A percentile compares a stretch with the other conserved stretches of the same genome.
Evolutionary conservation across 257 asterid species (phyloP).

Genomic region (Oldenlandia corymbosa): DNA sequence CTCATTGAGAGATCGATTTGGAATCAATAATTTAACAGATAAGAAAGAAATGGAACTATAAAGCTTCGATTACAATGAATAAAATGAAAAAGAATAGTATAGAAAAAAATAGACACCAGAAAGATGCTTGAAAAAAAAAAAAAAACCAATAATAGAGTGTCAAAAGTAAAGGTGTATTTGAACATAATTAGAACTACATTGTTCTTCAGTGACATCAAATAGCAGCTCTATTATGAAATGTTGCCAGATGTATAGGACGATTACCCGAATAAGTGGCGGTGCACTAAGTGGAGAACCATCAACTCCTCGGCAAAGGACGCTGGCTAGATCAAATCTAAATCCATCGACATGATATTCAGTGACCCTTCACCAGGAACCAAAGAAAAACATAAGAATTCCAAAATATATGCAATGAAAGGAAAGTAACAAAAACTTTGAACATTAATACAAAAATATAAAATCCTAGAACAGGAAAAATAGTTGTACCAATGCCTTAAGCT

Average conservation of each 20-base stretch:
- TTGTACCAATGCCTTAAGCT: constrained; percentile 95
- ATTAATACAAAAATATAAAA: background rate
- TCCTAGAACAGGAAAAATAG: constrained; percentile 13
- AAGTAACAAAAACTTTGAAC: background rate
- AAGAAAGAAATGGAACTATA: background rate
- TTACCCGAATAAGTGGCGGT: constrained; percentile 86
- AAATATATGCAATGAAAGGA: background rate
- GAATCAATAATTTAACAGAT: background rate
- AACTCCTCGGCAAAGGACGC: constrained; percentile 89
- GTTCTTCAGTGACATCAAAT: background rate
- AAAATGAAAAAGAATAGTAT: background rate
- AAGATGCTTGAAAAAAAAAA: background rate
- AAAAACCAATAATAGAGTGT: background rate
- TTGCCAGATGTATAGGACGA: constrained; percentile 9
- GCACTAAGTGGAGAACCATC: constrained; percentile 88
- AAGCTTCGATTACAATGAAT: background rate
- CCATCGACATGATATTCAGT: constrained; percentile 93
- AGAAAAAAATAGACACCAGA: background rate
- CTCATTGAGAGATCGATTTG: background rate
- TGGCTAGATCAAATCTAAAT: constrained; percentile 94
- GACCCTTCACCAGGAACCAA: constrained; percentile 55
- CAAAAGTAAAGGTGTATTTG: background rate
- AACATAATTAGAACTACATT: background rate
- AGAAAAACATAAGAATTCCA: constrained; percentile 15
- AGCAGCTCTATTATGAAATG: background rate